Base-by-base conservation (phyloP, 257 asterid species). In the Oldenlandia corymbosa region DNA sequence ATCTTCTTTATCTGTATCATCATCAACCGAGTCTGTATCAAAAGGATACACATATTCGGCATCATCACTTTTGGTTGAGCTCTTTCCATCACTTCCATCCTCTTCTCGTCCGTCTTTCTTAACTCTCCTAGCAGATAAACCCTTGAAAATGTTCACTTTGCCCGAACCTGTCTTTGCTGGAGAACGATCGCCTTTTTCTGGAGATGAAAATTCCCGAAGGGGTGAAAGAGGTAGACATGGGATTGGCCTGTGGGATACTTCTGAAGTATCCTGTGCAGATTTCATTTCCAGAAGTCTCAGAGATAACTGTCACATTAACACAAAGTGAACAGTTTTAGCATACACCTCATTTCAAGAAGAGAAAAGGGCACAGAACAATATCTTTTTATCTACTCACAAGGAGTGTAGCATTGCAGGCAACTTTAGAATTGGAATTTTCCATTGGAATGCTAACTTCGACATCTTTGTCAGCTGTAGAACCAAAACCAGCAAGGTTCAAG, bases 21-120 rank as follows among this genome's bases (percentile, higher is more conserved):
- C 85, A 54, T 73, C 89, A 5, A 76, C 48, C 7, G 90, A 83
- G 16, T 81, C 91, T 0, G 84, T 78, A 67, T 83, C 89, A 8
- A 73, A 47, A 8, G 79, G 79, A 68, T 66, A 84, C 23, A 39
- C 75, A 68, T 68, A 70, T 27, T 76, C 76, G 32, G 64, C 30
- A 30, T 78, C 86, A 63, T 84, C 91, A 14, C 91, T 86, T 72
- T 79, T 80, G 60, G 67, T 81, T 0, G 90, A 79, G 72, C 78
- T 79, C 79, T 82, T 79, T 55, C 85, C 87, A 32, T 83, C 88
- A 21, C 95, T 88, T 46, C 75, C 65, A 65, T 79, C 92, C 24
- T 79, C 92, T 69, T 84, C 95, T 4, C 65, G 76, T 23, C 62
- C 63, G 2, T 73, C 58, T 73, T 71, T 81, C 77, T 86, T 84